Evolutionary conservation across 148 eudicot genomes (phyloP).

Genomic region (Rhododendron mucronatum): DNA sequence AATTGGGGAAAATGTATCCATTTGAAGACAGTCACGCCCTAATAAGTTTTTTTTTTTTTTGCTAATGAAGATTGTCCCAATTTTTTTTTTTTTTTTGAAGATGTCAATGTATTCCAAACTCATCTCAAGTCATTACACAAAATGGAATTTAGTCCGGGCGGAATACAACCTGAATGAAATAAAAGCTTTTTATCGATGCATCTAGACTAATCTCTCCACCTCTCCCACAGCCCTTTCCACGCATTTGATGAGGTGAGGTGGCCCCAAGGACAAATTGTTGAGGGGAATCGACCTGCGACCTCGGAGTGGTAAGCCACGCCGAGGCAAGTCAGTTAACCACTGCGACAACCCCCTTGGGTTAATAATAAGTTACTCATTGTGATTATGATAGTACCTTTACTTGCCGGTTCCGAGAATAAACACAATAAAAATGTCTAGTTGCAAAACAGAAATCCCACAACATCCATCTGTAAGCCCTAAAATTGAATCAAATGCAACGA

Average conservation of each 20-base stretch:
- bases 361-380: background rate
- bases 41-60: background rate
- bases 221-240: no score
- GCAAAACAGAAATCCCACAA: background rate
- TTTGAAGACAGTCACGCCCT: background rate
- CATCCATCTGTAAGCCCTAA: constrained; percentile 2
- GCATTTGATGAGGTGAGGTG: background rate
- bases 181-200: no score
- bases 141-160: no score
- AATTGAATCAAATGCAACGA: background rate
- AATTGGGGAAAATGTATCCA: background rate
- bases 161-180: no score
- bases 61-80: no score
- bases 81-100: no score
- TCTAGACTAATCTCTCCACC: no score
- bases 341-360: background rate
- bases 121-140: no score
- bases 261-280: background rate
- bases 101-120: no score
- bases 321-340: background rate
- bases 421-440: background rate
- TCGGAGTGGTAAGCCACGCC: background rate
- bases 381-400: background rate
- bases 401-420: background rate
- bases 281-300: background rate